Percentiles rank a stretch among this genome's conserved stretches.
Evolutionary conservation across 306 rosid genomes (phyloP).

Genomic region (Lithocarpus polystachyus): DNA sequence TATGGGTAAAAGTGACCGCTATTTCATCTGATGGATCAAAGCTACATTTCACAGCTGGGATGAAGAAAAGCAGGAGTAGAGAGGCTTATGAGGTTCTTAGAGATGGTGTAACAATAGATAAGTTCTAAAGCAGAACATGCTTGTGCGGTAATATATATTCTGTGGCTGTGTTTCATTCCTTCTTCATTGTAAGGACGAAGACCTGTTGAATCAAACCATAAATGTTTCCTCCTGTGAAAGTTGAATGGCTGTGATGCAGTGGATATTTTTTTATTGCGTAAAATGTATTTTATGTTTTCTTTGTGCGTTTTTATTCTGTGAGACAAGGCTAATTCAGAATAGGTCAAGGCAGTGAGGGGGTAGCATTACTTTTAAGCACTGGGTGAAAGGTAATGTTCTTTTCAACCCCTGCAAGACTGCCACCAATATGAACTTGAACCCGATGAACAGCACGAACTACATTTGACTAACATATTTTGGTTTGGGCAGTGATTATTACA

Average conservation of each 20-base stretch:
- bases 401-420: too few relatives aligned
- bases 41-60: constrained; percentile 76
- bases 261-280: not conserved
- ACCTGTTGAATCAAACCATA: constrained; percentile 19
- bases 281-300: not conserved
- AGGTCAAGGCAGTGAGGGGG: not conserved
- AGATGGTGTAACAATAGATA: constrained; percentile 72
- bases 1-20: constrained; percentile 81
- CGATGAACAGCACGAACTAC: too few relatives aligned
- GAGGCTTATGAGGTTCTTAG: constrained; percentile 83
- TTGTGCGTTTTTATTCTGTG: not conserved
- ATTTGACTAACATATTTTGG: too few relatives aligned
- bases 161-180: constrained; percentile 13
- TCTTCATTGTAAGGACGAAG: constrained; percentile 16
- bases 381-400: not conserved
- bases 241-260: constrained; percentile 21
- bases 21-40: constrained; percentile 76
- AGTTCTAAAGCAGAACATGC: constrained; percentile 41
- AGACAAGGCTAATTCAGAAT: not conserved
- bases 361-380: not conserved
- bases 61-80: constrained; percentile 87
- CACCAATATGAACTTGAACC: too few relatives aligned
- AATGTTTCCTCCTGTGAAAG: constrained; percentile 10
- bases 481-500: too few relatives aligned
- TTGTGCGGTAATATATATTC: constrained; percentile 4